phyloP scores from a whole-genome alignment of 1,284 basidiomycete genomes.

The Ganoderma sp. region DNA sequence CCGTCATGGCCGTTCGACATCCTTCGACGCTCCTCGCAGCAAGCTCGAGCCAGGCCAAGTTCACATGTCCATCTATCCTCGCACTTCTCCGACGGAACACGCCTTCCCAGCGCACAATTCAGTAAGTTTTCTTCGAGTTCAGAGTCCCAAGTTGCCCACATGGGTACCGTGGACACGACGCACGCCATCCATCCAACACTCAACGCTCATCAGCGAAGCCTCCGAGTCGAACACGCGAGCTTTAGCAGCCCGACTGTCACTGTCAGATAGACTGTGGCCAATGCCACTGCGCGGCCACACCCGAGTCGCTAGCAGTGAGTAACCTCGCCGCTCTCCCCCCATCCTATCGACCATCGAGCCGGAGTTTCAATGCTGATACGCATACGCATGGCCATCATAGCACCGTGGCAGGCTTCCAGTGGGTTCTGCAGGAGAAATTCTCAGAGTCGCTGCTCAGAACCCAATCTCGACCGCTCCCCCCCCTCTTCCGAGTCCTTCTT shows the following conservation, averaged over 20 bases:
- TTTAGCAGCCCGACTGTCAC: background rate
- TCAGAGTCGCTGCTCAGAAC: background rate
- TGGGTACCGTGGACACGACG: background rate
- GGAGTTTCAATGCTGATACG: background rate
- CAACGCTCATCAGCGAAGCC: background rate
- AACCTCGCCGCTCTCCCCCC: background rate
- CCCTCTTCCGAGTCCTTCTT: no score
- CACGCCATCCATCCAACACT: background rate
- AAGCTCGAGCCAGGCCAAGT: background rate
- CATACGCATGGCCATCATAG: background rate
- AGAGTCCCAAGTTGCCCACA: background rate
- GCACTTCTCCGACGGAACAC: background rate
- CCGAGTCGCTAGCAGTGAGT: no score
- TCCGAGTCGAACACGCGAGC: background rate
- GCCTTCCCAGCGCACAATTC: background rate
- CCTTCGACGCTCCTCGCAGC: background rate
- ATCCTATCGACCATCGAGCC: background rate
- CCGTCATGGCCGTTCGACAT: no score
- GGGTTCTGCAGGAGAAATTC: background rate
- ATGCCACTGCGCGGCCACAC: background rate
- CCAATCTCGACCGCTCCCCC: background rate
- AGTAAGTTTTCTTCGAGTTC: background rate
- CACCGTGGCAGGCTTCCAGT: background rate
- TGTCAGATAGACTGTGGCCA: background rate
- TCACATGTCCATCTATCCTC: background rate